Evolutionary conservation across 495 filamentous ascomycete species (phyloP), one percentile per base, ranked within the genome.

Genomic region (Penicillium daleae): DNA sequence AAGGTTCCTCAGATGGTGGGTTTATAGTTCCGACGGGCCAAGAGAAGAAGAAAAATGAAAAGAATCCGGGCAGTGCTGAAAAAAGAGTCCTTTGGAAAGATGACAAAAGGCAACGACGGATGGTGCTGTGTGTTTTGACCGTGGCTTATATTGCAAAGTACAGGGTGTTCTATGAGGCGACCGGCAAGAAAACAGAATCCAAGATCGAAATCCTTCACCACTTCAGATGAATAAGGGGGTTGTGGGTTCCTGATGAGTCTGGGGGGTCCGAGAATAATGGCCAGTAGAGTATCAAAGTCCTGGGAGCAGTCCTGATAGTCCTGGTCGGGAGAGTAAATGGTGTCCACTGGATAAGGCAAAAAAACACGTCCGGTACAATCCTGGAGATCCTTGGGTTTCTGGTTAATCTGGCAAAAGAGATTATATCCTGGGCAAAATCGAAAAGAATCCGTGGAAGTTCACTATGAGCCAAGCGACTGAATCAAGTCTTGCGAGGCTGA

Each of bases 21-120:
- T 32, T n/a, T 15, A 17, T 12, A 27, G 21, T 57, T 76, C 73
- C 75, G 72, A 69, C 54, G 70, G 71, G 71, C 67, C 74, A 71
- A 66, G 68, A 63, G 39, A 57, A 60, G 56, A 60, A n/a, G n/a
- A n/a, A n/a, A 61, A 57, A 61, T 49, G 54, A 64, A 60, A 68
- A 46, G 57, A 65, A 19, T 57, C 56, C 57, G 54, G 70, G 58
- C 54, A 65, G 52, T 58, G 44, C 10, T 56, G 57, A 19, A 59
- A 49, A 40, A 62, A 58, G 33, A 57, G 40, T 59, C 61, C 63
- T n/a, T 56, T 35, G 56, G 46, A 40, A 52, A 58, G 60, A 55
- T 52, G 59, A 46, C 17, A 39, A 46, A 35, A 40, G 62, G 57
- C 31, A 56, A 55, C 15, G 19, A 59, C 17, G 37, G 56, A 56